A percentile compares a stretch with the other conserved stretches of the same genome.
These are phyloP conservation scores for Trichoderma brevicompactum DNA, from an alignment of 2,329 filamentous ascomycete species.

Conservation along the genomic window DNA sequence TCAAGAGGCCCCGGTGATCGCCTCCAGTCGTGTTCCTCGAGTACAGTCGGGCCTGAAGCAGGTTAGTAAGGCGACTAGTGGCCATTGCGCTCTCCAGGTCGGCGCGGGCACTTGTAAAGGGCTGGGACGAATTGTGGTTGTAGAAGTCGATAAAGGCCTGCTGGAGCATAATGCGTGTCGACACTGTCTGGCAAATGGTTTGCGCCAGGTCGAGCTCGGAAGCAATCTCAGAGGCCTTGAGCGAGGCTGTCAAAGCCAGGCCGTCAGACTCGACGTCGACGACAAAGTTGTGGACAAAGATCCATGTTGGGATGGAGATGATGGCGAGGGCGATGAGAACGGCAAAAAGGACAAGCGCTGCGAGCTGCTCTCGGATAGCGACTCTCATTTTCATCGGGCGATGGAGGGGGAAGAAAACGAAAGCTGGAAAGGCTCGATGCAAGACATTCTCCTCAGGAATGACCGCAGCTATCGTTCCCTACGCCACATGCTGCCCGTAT, in stretches of 20 bases:
- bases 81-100: slow-evolving; percentile 75
- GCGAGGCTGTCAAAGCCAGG: slow-evolving; percentile 77
- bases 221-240: slow-evolving; percentile 82
- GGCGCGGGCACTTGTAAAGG: slow-evolving; percentile 63
- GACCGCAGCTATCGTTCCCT: slow-evolving; percentile 11
- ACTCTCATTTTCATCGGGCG: slow-evolving; percentile 66
- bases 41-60: slow-evolving; percentile 76
- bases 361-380: slow-evolving; percentile 86
- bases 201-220: slow-evolving; percentile 80
- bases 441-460: slow-evolving; percentile 14
- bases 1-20: slow-evolving; percentile 60
- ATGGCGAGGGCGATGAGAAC: slow-evolving; percentile 76
- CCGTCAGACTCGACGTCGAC: slow-evolving; percentile 59
- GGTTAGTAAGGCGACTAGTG: slow-evolving; percentile 58
- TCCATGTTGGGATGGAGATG: slow-evolving; percentile 75
- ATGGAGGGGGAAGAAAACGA: neutral
- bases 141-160: slow-evolving; percentile 57
- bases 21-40: slow-evolving; percentile 63
- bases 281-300: slow-evolving; percentile 61
- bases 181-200: slow-evolving; percentile 72
- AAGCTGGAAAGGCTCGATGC: slow-evolving; percentile 17
- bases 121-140: slow-evolving; percentile 55
- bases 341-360: slow-evolving; percentile 74
- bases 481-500: slow-evolving; percentile 12
- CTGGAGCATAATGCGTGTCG: slow-evolving; percentile 68